These are phyloP conservation scores for Quercus tomentella DNA, from an alignment of 331 rosid genomes.

Conservation along the genomic window DNA sequence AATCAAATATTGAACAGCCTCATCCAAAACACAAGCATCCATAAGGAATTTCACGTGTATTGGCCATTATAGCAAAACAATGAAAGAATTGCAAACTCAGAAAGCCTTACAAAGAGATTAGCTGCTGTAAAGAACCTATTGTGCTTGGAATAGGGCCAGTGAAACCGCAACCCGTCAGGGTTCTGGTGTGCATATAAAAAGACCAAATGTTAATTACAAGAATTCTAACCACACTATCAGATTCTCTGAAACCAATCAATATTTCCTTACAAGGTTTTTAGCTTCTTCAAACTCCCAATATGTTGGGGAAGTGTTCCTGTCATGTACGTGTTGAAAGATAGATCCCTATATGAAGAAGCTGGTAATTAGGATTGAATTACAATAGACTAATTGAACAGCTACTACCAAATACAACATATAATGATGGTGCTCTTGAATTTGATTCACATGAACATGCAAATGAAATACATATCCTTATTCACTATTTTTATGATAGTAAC, in stretches of 20 bases:
- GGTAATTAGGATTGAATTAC: slow-evolving; percentile 13
- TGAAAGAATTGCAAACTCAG: not conserved
- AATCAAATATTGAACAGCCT: slow-evolving; percentile 19
- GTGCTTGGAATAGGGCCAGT: slow-evolving; percentile 54
- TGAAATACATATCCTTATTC: not conserved
- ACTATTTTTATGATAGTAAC: not conserved
- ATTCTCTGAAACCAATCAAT: not conserved
- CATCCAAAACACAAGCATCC: too few relatives aligned
- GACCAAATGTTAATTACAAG: not conserved
- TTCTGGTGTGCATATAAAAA: slow-evolving; percentile 10
- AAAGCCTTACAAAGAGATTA: slow-evolving; percentile 39
- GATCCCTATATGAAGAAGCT: slow-evolving; percentile 47
- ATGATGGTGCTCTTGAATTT: not conserved
- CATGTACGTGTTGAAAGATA: slow-evolving; percentile 55
- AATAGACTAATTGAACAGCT: not conserved
- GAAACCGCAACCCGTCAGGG: slow-evolving; percentile 57
- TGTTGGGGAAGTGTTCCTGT: slow-evolving; percentile 53
- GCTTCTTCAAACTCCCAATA: slow-evolving; percentile 63
- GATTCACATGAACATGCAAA: not conserved
- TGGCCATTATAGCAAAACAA: not conserved
- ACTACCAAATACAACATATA: not conserved
- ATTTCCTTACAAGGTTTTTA: slow-evolving; percentile 50
- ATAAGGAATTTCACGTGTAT: not conserved
- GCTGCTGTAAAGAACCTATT: slow-evolving; percentile 50
- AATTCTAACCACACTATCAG: not conserved